A percentile compares a stretch with the other conserved stretches of the same genome.
phyloP scores from a whole-genome alignment of 148 eudicot genomes.

The Rheum nobile region DNA sequence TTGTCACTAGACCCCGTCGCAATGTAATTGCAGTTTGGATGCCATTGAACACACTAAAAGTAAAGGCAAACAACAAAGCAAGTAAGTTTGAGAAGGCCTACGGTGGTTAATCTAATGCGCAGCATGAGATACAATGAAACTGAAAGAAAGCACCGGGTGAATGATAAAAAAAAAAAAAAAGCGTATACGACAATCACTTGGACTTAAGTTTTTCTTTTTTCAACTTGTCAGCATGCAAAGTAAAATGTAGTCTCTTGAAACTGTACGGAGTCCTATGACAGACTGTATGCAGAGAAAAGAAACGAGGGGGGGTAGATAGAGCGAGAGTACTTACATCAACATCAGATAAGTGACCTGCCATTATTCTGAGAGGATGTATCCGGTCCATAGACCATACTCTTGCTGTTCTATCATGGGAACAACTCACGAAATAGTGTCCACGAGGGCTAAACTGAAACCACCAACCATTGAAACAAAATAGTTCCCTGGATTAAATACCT shows the following conservation, averaged over 20 bases:
- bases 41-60: constrained; percentile 92
- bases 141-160: too few relatives aligned
- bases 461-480: constrained; percentile 14
- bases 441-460: constrained; percentile 84
- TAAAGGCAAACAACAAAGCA: constrained; percentile 3
- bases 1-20: constrained; percentile 99
- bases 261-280: not conserved
- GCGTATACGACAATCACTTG: too few relatives aligned
- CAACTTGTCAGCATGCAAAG: too few relatives aligned
- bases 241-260: too few relatives aligned
- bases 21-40: constrained; percentile 89
- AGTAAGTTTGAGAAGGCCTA: not conserved
- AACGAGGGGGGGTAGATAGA: not conserved
- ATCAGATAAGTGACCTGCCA: constrained; percentile 99
- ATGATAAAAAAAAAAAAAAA: too few relatives aligned
- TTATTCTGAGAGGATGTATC: constrained; percentile 84
- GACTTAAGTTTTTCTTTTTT: too few relatives aligned
- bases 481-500: not conserved
- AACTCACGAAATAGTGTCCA: constrained; percentile 96
- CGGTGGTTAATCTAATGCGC: not conserved
- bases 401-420: constrained; percentile 98
- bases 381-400: constrained; percentile 96
- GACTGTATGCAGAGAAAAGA: not conserved
- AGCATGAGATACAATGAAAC: not conserved
- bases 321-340: constrained; percentile 65